These are phyloP conservation scores for Leccinum broughii DNA, from an alignment of 768 basidiomycete species.

Conservation along the genomic window DNA sequence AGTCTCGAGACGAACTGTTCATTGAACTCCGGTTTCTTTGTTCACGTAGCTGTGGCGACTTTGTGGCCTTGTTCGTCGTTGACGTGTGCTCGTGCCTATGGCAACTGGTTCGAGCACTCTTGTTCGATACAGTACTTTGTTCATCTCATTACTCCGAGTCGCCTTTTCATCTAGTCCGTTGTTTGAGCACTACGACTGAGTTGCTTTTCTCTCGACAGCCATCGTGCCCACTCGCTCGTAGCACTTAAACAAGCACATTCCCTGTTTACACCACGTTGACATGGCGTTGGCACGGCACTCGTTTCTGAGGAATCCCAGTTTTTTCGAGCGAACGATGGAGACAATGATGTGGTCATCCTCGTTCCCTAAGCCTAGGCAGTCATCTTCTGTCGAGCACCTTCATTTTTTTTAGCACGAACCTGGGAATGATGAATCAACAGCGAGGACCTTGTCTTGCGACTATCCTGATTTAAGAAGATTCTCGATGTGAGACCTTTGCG, in stretches of 20 bases:
- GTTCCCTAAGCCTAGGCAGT: slow-evolving; percentile 53
- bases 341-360: slow-evolving; percentile 76
- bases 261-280: slow-evolving; percentile 72
- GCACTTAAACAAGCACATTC: slow-evolving; percentile 48
- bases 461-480: slow-evolving; percentile 44
- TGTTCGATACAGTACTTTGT: neutral
- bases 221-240: neutral
- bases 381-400: slow-evolving; percentile 8
- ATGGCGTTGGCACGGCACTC: slow-evolving; percentile 78
- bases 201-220: neutral
- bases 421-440: slow-evolving; percentile 85
- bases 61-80: neutral
- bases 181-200: neutral
- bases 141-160: neutral
- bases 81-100: neutral
- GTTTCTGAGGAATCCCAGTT: slow-evolving; percentile 64
- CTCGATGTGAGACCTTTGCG: slow-evolving; percentile 63
- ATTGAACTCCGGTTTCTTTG: neutral
- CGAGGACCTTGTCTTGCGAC: slow-evolving; percentile 70
- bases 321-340: slow-evolving; percentile 60
- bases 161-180: neutral
- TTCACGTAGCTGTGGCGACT: neutral
- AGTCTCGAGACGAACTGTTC: neutral
- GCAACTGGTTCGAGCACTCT: neutral
- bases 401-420: slow-evolving; percentile 42